Evolutionary conservation across 768 basidiomycete genomes (phyloP).

Genomic region (Boletus coccyginus): DNA sequence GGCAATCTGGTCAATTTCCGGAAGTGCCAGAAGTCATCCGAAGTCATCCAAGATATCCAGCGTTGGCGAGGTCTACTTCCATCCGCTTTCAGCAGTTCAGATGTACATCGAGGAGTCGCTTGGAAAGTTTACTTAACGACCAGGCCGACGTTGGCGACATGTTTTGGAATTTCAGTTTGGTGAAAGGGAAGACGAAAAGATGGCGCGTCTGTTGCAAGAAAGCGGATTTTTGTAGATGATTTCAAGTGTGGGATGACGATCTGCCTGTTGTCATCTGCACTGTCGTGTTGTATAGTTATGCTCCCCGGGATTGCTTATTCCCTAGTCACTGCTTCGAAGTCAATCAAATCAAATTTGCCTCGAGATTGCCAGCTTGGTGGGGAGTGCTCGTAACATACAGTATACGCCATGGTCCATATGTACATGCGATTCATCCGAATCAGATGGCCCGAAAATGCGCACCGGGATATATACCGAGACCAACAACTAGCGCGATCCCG

Average conservation of each 20-base stretch:
- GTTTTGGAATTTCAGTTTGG: constrained; percentile 83
- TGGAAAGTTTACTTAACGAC: constrained; percentile 56
- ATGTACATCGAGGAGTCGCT: constrained; percentile 79
- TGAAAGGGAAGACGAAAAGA: constrained; percentile 95
- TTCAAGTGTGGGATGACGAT: background rate
- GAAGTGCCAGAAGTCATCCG: constrained; percentile 93
- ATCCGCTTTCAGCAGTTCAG: constrained; percentile 60
- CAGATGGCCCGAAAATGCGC: background rate
- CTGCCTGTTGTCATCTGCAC: background rate
- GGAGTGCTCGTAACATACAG: too few relatives aligned
- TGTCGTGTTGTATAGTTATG: too few relatives aligned
- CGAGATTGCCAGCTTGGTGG: too few relatives aligned
- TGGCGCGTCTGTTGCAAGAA: constrained; percentile 86
- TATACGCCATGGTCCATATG: background rate
- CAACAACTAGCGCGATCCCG: background rate
- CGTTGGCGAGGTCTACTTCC: constrained; percentile 86
- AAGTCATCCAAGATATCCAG: constrained; percentile 95
- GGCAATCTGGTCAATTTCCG: constrained; percentile 89
- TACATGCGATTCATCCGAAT: background rate
- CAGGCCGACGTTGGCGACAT: constrained; percentile 67
- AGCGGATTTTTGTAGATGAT: constrained; percentile 71
- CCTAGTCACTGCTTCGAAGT: too few relatives aligned
- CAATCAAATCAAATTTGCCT: too few relatives aligned
- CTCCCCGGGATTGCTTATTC: too few relatives aligned
- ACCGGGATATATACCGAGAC: background rate